A percentile compares a stretch with the other conserved stretches of the same genome.
phyloP scores from a whole-genome alignment of 345 rosid species.

The Eucalyptus tenuipes region DNA sequence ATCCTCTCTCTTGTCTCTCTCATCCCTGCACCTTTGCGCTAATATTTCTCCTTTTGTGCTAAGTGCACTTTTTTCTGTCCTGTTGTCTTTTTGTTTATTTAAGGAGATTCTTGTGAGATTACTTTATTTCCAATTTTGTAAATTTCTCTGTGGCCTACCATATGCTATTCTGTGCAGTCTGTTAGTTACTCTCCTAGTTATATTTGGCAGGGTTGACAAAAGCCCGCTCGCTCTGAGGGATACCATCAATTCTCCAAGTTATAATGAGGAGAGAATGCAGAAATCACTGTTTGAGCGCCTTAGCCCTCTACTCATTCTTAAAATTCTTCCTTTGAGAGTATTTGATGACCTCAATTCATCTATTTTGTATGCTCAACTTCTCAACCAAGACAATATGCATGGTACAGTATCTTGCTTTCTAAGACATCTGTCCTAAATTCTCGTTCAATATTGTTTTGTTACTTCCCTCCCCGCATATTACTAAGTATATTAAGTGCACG shows the following conservation, averaged over 20 bases:
- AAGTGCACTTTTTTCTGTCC: not conserved
- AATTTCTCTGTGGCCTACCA: not conserved
- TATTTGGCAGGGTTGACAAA: constrained; percentile 20
- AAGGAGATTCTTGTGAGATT: not conserved
- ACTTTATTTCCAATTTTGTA: not conserved
- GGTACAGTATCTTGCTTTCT: constrained; percentile 20
- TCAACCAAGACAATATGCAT: constrained; percentile 11
- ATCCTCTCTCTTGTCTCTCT: not conserved
- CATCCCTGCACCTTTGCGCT: not conserved
- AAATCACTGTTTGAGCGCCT: constrained; percentile 60
- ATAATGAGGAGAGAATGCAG: constrained; percentile 19
- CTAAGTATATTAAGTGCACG: not conserved
- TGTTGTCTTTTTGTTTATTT: not conserved
- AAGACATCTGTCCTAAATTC: not conserved
- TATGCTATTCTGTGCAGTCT: not conserved
- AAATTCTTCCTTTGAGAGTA: constrained; percentile 75
- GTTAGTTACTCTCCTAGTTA: not conserved
- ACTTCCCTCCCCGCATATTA: not conserved
- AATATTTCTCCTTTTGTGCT: not conserved
- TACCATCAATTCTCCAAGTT: constrained; percentile 9
- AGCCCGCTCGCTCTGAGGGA: constrained; percentile 18
- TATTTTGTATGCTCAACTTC: constrained; percentile 45
- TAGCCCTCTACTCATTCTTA: constrained; percentile 75
- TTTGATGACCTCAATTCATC: constrained; percentile 44
- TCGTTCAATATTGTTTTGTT: not conserved